Evolutionary conservation across 2,329 filamentous ascomycete genomes (phyloP), one percentile per base, ranked within the genome.

Genomic region (Pseudogymnoascus sp.): DNA sequence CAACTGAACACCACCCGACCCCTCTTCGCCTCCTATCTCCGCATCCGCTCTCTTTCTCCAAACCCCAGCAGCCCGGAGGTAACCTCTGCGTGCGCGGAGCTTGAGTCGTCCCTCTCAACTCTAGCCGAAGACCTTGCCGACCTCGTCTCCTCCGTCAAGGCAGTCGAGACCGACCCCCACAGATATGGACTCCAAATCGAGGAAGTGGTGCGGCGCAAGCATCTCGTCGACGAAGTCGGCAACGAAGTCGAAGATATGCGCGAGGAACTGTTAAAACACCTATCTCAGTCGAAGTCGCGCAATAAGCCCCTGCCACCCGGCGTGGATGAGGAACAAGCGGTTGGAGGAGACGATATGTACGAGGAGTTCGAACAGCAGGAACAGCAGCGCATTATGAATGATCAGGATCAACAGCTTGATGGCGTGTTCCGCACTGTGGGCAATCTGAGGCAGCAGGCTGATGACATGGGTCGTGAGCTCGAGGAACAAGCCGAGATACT

Each of bases 401-500:
- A 97, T 75, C 94, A 99, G 79, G 94, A 99, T 73, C 82, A 92
- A 77, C 89, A 94, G 70, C 82, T 99, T 1, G 93, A 97, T 73
- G 90, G 90, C 14, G 93, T 99, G 56, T 96, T 95, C 73, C 85
- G 87, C 68, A 97, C 93, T 0, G 94, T 99, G 23, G 93, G 92
- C 2, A 97, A 92, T 73, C 77, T 99, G 72, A 82, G 93, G 63
- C 82, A 89, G 72, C 94, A 97, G 80, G 95, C 94, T 1, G 88
- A 95, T 75, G 90, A 92, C 69, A 99, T 99, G 93, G 93, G 94
- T 1, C 82, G 93, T 63, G 94, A 99, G 78, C 80, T 99, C 53
- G 95, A 97, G 76, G 94, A 99, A 78, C 94, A 99, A 80, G 83
- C 83, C 21, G 90, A 92, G 75, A 88, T 97, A 83, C 80, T 99